A percentile compares a stretch with the other conserved stretches of the same genome.
Conservation (phyloP, 23 red algal genomes). For the Gracilariopsis chorda region DNA sequence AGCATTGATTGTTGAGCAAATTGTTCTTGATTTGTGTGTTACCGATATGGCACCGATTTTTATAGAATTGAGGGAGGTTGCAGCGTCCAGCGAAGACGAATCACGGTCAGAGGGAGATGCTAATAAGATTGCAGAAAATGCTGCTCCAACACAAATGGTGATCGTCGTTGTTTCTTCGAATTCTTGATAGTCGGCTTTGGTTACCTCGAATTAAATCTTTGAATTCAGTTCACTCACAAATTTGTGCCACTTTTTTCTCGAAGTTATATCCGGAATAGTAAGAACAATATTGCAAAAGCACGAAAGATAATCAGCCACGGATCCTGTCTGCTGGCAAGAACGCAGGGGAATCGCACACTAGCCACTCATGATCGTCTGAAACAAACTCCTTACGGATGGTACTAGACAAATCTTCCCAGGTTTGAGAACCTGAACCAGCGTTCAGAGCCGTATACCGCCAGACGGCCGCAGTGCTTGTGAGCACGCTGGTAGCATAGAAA, state of each 20-base stretch:
- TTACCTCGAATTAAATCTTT: too few relatives aligned
- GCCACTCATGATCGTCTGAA: neutral
- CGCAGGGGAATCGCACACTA: neutral
- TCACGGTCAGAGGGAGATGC: too few relatives aligned
- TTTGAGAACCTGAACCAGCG: neutral
- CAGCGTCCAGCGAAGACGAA: too few relatives aligned
- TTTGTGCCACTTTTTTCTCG: too few relatives aligned
- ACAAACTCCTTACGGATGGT: neutral
- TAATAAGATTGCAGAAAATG: too few relatives aligned
- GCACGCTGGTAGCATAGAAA: neutral
- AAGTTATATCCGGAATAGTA: too few relatives aligned
- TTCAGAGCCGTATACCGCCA: neutral
- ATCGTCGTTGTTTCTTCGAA: too few relatives aligned
- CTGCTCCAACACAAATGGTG: too few relatives aligned
- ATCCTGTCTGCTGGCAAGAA: neutral
- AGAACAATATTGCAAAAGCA: neutral
- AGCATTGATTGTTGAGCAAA: neutral
- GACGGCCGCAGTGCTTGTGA: neutral
- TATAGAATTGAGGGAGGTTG: too few relatives aligned
- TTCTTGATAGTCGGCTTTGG: neutral
- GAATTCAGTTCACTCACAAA: too few relatives aligned
- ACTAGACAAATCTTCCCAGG: neutral
- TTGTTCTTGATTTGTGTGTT: neutral
- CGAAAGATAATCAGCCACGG: neutral
- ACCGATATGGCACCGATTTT: neutral